These are phyloP conservation scores for Megacollybia marginata DNA, from an alignment of 768 basidiomycete species.

Conservation along the genomic window DNA sequence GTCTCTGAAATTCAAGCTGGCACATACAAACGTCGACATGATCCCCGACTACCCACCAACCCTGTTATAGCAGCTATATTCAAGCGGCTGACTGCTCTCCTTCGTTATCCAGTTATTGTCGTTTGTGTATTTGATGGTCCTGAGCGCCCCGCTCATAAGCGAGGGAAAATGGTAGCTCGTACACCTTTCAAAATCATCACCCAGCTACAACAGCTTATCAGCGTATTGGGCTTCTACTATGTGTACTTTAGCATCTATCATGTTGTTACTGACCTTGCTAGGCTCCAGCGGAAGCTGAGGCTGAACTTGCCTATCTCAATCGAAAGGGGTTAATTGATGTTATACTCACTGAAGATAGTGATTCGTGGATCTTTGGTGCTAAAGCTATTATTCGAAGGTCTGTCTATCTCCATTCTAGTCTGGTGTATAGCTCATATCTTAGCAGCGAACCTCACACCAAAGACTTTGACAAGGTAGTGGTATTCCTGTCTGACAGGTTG, in stretches of 20 bases:
- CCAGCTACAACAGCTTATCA: not conserved
- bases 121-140: conserved; percentile 43
- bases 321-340: not conserved
- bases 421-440: too few species aligned
- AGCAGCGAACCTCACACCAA: too few species aligned
- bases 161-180: conserved; percentile 17
- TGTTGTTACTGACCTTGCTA: not conserved
- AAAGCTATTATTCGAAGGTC: not conserved
- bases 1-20: not conserved
- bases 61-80: conserved; percentile 31
- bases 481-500: too few species aligned
- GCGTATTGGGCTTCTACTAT: not conserved
- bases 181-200: not conserved
- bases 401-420: not conserved
- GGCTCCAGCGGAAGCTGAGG: not conserved
- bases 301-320: not conserved
- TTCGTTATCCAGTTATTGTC: conserved; percentile 25
- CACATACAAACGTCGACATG: not conserved
- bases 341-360: not conserved
- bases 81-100: conserved; percentile 26
- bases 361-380: not conserved
- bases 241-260: not conserved
- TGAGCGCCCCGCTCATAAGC: conserved; percentile 29
- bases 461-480: too few species aligned
- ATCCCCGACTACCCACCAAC: not conserved